phyloP scores from a whole-genome alignment of 169 alveolate species.

The Eimeria falciformis region DNA sequence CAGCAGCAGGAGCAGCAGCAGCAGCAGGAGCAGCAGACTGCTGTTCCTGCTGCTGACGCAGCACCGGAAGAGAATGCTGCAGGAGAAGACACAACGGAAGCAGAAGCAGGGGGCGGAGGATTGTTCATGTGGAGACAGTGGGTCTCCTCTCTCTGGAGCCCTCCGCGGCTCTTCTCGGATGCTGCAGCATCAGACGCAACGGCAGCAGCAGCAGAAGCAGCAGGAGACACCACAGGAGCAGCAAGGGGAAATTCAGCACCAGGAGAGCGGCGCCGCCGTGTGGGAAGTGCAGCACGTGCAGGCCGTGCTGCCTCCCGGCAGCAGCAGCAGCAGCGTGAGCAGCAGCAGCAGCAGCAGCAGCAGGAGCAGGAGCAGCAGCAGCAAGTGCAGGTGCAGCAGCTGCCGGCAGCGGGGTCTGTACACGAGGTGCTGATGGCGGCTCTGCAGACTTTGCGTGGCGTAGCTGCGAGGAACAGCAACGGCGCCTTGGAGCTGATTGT shows the following conservation, averaged over 20 bases:
- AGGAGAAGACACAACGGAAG: background rate
- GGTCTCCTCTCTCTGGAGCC: background rate
- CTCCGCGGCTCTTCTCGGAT: background rate
- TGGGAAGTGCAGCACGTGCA: background rate
- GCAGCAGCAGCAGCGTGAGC: slow-evolving; percentile 23
- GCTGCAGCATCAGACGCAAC: background rate
- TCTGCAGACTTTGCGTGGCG: slow-evolving; percentile 2
- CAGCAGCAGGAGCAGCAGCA: background rate
- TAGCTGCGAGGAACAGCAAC: slow-evolving; percentile 52
- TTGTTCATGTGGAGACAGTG: background rate
- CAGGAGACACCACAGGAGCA: background rate
- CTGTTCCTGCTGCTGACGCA: background rate
- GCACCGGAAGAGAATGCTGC: slow-evolving; percentile 24
- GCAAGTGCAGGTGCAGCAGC: slow-evolving; percentile 28
- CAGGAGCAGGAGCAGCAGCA: background rate
- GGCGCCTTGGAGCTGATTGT: slow-evolving; percentile 15
- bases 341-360: background rate
- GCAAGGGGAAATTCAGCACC: background rate
- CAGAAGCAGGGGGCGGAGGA: background rate
- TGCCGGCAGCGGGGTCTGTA: background rate
- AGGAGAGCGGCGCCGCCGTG: background rate
- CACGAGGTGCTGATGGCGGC: slow-evolving; percentile 45
- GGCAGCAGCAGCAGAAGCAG: background rate
- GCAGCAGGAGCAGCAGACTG: background rate
- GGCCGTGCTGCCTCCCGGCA: too few species aligned